Conservation (phyloP, 306 rosid genomes). For the Inga oerstediana region DNA sequence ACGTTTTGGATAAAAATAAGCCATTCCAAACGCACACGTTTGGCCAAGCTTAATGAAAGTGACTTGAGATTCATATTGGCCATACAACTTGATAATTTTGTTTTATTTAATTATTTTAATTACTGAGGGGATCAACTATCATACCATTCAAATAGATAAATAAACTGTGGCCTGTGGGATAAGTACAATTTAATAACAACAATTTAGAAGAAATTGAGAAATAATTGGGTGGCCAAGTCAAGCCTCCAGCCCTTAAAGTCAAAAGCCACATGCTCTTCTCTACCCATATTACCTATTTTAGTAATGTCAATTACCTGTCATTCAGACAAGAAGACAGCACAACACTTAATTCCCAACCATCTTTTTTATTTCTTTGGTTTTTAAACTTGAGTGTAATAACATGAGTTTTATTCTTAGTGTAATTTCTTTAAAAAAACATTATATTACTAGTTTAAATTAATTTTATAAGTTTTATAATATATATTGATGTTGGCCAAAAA, state of each 20-base stretch:
- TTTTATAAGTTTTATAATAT: too few species aligned
- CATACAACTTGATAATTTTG: neutral
- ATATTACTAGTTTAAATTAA: neutral
- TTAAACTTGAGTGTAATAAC: neutral
- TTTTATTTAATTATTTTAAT: neutral
- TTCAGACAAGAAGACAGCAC: neutral
- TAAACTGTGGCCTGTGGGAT: neutral
- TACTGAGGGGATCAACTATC: neutral
- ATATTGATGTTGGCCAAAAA: too few species aligned
- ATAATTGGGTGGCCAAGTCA: neutral
- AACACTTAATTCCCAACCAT: neutral
- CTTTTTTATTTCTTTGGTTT: neutral
- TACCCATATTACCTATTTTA: neutral
- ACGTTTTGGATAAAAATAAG: too few species aligned
- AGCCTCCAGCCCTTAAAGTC: neutral
- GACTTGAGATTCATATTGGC: neutral
- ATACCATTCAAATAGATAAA: neutral
- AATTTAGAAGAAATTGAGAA: neutral
- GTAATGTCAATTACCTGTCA: neutral
- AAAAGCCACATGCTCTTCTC: neutral
- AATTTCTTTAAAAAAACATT: too few species aligned
- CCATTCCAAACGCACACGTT: too few species aligned
- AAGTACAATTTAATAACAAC: neutral
- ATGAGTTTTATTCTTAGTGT: too few species aligned
- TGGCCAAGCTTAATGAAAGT: constrained; percentile 6